Base-by-base conservation (phyloP, 495 filamentous ascomycete species). In the Hypoxylon intermedium region DNA sequence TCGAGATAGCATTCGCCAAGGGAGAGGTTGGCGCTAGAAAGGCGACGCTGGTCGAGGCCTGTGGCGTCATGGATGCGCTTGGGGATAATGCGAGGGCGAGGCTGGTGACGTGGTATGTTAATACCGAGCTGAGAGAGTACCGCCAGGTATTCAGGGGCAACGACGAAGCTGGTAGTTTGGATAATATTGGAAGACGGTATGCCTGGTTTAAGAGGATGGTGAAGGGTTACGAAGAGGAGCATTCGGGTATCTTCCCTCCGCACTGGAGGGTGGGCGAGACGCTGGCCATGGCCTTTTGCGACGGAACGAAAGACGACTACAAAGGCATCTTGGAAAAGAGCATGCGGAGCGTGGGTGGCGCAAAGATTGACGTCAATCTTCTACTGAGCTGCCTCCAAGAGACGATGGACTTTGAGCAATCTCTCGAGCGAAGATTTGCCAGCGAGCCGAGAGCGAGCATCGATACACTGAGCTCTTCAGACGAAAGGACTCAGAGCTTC, bases 401-500 rank as follows among this genome's bases (percentile, higher is more conserved):
- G 75, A 98, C 94, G 1, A 84, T 98, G 63, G 91, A 98, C 66
- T 98, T 98, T 70, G 94, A 98, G 73, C 93, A 98, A 69, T 88
- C 84, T 40, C 80, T 98, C 11, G 94, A 98, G 67, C 80, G 85
- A 30, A 85, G 90, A 11, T 98, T 98, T 73, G 80, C 87, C 1
- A 88, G 76, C 70, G 85, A 91, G 43, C 68, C 91, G 12, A 84
- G 93, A 28, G 85, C 85, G n/a, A 97, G 93, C 31, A 92, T 95
- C 30, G 94, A 98, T 69, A 98, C 93, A 0, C 83, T 97, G 33
- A 87, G 87, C 45, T 96, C 92, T 11, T 78, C 82, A 19, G 89
- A 91, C 50, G 93, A 98, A 26, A 82, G 83, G 62, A 78, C 86
- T 2, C 85, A 88, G 3, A 87, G 85, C 42, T 97, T 97, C 71